phyloP scores from a whole-genome alignment of 345 rosid species.

The Litchi chinensis region DNA sequence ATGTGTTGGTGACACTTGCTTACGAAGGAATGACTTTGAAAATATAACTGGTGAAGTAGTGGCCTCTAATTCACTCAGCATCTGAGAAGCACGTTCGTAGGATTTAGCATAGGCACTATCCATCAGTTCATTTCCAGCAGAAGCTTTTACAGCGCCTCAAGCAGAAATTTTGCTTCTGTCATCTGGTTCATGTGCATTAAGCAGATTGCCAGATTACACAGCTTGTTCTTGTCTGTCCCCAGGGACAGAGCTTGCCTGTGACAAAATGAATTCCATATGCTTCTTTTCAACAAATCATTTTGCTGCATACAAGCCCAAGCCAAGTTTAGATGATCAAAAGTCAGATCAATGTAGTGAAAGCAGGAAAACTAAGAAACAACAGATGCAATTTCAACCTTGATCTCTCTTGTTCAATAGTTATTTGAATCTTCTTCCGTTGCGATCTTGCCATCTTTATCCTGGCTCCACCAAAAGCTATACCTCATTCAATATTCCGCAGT shows the following conservation, averaged over 20 bases:
- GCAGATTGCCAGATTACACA: no score
- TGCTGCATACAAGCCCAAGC: conserved; percentile 88
- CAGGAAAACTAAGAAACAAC: no score
- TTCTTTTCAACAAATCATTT: conserved; percentile 24
- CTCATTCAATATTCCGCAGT: conserved; percentile 62
- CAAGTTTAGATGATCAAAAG: conserved; percentile 32
- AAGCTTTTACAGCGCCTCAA: no score
- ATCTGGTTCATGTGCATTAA: no score
- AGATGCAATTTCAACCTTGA: conserved; percentile 45
- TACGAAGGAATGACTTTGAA: no score
- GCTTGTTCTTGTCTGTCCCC: no score
- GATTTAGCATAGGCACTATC: conserved; percentile 67
- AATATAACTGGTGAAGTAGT: conserved; percentile 25
- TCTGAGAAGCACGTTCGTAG: conserved; percentile 59
- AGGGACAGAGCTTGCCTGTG: conserved; percentile 38
- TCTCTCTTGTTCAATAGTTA: conserved; percentile 69
- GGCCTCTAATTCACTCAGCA: conserved; percentile 46
- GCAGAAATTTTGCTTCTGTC: no score
- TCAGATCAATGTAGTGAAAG: background rate
- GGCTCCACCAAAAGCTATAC: conserved; percentile 50
- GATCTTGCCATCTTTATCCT: conserved; percentile 58
- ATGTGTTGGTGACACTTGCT: no score
- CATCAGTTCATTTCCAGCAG: conserved; percentile 34
- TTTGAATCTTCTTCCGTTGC: conserved; percentile 69
- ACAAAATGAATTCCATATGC: background rate